Base-by-base conservation (phyloP, 495 filamentous ascomycete species). In the Aspergillus carlsbadensis region DNA sequence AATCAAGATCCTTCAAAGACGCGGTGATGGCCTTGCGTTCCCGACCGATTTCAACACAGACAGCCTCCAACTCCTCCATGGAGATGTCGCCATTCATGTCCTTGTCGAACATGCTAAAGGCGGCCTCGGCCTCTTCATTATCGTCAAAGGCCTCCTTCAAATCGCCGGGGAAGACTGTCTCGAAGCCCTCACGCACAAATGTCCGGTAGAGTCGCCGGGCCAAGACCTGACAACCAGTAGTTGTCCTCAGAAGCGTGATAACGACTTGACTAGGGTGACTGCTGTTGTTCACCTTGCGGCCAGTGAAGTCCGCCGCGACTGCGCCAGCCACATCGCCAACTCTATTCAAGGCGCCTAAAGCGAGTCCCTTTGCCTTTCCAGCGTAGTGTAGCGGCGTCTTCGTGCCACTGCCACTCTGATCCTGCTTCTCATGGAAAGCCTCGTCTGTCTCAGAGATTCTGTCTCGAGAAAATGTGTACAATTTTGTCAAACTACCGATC, bases 41-140 rank as follows among this genome's bases (percentile, higher is more conserved):
- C 7, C 92, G 84, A 33, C 92, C 91, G 69, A 97, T 94, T 65
- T 98, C 93, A 18, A 93, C 92, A 70, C 92, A 96, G 7, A 93
- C 91, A 21, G 91, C 84, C 65, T 97, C 93, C 14, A 98, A 79
- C 70, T 97, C 93, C 52, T 95, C 90, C 86, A 96, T 95, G 6
- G 90, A 94, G 40, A 98, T 94, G 67, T 97, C 92, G 14, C 94
- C 94, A 59, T 98, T 98, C 73, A 98, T 82, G 63, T 98, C 94
- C 58, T 92, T 92, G 71, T 98, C 93, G 53, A 97, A 97, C 81
- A 96, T 92, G 51, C 78, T 76, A 58, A 98, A 98, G 11, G 92
- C 92, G 2, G 90, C 88, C 51, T 97, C 91, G 2, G 92, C 91
- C 62, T 97, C 92, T 18, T 96, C 92, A 52, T 84, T 77, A 36